These are phyloP conservation scores for Acanthochlamys bracteata DNA, from an alignment of 106 monocot species.

Conservation along the genomic window DNA sequence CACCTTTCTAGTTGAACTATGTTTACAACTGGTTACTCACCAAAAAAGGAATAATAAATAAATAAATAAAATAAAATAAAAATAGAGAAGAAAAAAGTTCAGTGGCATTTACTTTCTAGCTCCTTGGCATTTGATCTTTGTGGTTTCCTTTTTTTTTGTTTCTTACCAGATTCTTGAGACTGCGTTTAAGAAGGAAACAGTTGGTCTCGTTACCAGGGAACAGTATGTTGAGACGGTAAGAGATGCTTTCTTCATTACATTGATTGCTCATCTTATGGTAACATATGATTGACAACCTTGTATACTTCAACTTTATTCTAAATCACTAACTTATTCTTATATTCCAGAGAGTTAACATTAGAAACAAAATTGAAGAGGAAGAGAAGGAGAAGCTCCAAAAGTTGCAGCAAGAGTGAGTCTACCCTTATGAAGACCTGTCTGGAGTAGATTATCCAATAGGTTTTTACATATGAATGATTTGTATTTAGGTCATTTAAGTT, in stretches of 20 bases:
- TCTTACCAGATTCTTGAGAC: slow-evolving; percentile 83
- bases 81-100: no score
- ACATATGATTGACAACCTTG: no score
- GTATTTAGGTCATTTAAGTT: no score
- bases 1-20: no score
- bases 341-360: slow-evolving; percentile 85
- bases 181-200: slow-evolving; percentile 99
- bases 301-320: neutral
- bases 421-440: no score
- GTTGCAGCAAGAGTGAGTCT: slow-evolving; percentile 81
- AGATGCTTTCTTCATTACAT: neutral
- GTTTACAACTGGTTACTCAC: no score
- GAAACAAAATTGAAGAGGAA: slow-evolving; percentile 96
- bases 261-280: neutral
- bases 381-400: slow-evolving; percentile 99
- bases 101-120: no score
- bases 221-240: slow-evolving; percentile 97
- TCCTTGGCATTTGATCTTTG: no score
- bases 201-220: slow-evolving; percentile 94
- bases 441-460: no score
- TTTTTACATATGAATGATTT: no score
- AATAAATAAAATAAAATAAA: no score
- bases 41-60: no score
- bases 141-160: neutral
- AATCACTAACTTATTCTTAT: slow-evolving; percentile 4